These are phyloP conservation scores for Bryopsis sp. DNA, from an alignment of 139 green algal species.

Conservation along the genomic window DNA sequence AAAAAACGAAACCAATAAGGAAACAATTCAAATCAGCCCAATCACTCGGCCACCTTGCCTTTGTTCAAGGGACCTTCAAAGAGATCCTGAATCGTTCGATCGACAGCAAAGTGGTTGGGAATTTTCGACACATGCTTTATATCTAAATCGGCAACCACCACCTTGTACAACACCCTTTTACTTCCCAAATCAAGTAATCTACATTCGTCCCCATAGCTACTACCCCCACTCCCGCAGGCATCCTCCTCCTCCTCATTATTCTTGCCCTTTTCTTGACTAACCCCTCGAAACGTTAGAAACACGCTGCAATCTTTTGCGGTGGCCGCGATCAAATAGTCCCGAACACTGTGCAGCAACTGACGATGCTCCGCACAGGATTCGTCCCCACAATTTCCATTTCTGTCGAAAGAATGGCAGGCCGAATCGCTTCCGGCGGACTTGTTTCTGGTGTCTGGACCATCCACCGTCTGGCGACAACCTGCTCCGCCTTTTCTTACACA, in stretches of 20 bases:
- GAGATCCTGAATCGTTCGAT: neutral
- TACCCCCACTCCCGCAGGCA: neutral
- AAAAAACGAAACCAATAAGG: too few species aligned
- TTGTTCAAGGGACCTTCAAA: too few species aligned
- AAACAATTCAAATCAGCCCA: too few species aligned
- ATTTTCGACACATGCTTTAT: neutral
- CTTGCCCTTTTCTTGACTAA: neutral
- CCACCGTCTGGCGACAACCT: too few species aligned
- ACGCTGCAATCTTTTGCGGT: constrained; percentile 15
- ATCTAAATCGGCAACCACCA: constrained; percentile 7
- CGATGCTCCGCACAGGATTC: neutral
- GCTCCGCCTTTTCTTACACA: too few species aligned
- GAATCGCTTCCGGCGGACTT: too few species aligned
- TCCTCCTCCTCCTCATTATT: too few species aligned
- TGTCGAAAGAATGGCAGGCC: too few species aligned
- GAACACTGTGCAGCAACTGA: too few species aligned
- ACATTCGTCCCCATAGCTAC: neutral
- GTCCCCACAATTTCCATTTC: too few species aligned
- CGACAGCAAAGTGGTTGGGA: constrained; percentile 3
- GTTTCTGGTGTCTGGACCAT: too few species aligned
- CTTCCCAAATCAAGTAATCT: neutral
- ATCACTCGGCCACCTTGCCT: too few species aligned
- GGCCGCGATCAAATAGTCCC: neutral
- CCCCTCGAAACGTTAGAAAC: neutral
- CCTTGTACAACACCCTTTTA: neutral